Evolutionary conservation across 2,329 filamentous ascomycete genomes (phyloP), one percentile per base, ranked within the genome.

Genomic region (Neophaeococcomyces mojaviensis): DNA sequence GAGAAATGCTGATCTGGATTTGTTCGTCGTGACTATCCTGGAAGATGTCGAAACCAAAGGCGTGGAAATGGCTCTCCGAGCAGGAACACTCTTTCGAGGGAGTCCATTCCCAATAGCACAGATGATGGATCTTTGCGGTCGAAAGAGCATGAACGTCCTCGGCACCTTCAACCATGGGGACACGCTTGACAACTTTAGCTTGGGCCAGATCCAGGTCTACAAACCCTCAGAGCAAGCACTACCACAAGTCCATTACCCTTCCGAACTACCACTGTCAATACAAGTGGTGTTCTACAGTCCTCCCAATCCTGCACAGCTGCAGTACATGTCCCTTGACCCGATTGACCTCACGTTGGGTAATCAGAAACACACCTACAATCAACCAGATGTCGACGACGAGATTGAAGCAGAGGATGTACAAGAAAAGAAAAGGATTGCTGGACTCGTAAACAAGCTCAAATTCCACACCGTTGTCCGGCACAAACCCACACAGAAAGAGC

Each of bases 251-350:
- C 80, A 78, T 47, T 94, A 86, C 54, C 73, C 76, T 1, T 55
- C 64, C 48, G 75, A 81, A 39, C 77, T 78, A 51, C 79, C 80
- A 4, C 73, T 84, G 16, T 87, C 82, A 37, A 79, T 94, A 37
- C 92, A 98, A 61, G 78, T 96, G 36, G 85, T 97, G 48, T 74
- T 94, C 47, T 98, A 94, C 65, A 82, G 95, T 58, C 77, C 89
- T 38, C 92, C 92, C 1, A 78, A 84, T 47, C 90, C 92, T 0
- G 81, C 77, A 26, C 79, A 82, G 46, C 97, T 98, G 92, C 90
- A 98, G 65, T 98, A 97, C 64, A 84, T 97, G 56, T 98, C 92
- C 1, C 72, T 96, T 16, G 78, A 81, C 22, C 90, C 92, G 0
- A 97, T 98, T 22, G 31, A 41, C 28, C 45, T 47, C 5, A 42